These are phyloP conservation scores for Oryza australiensis DNA, from an alignment of 176 grass and related monocot genomes.

Conservation along the genomic window DNA sequence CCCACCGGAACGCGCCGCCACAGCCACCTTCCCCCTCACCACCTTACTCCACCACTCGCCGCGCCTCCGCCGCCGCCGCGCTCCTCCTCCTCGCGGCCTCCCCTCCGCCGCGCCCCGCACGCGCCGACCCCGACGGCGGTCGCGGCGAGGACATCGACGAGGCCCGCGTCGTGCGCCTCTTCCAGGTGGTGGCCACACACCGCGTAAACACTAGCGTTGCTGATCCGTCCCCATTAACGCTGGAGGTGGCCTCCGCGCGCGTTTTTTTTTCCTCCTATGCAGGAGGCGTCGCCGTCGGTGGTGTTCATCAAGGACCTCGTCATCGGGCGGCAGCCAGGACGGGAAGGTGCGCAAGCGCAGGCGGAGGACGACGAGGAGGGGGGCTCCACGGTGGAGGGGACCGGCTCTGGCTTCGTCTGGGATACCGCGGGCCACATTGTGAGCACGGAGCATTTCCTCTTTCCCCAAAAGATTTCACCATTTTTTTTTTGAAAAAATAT, in stretches of 20 bases:
- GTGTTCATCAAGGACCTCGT: conserved; percentile 88
- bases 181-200: conserved; percentile 15
- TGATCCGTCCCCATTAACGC: not conserved
- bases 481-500: not conserved
- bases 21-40: not conserved
- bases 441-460: conserved; percentile 4
- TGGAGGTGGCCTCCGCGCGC: not conserved
- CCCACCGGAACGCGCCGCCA: not conserved
- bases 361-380: conserved; percentile 27
- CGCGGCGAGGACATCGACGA: conserved; percentile 44
- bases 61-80: conserved; percentile 24
- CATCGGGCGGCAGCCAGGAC: not conserved
- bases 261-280: not conserved
- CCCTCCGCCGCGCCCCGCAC: not conserved
- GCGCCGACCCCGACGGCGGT: conserved; percentile 10
- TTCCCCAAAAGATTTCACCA: too few species aligned
- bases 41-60: not conserved
- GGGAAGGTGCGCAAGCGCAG: not conserved
- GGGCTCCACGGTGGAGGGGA: conserved; percentile 66
- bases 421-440: conserved; percentile 79
- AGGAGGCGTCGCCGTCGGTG: conserved; percentile 83
- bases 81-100: conserved; percentile 23
- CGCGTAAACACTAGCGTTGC: not conserved
- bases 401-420: conserved; percentile 81
- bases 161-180: conserved; percentile 45